Conservation (phyloP, 768 basidiomycete species). For the Pleurotus pulmonarius region DNA sequence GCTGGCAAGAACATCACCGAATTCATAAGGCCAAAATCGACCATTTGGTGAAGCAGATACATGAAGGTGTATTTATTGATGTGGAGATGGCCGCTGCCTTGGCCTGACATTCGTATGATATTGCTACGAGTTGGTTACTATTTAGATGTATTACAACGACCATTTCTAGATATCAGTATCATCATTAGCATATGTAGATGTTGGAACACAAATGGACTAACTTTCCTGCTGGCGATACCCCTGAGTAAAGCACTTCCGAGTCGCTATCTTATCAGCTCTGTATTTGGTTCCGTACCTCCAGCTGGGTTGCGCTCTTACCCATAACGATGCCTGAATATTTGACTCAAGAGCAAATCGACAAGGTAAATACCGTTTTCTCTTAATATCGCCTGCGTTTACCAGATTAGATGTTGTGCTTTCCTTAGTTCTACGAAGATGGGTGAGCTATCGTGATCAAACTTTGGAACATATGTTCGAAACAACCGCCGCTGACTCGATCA, state of each 20-base stretch:
- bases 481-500: not conserved
- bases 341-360: slow-evolving; percentile 51
- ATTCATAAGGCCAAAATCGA: slow-evolving; percentile 88
- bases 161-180: too few species aligned
- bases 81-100: slow-evolving; percentile 12
- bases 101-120: not conserved
- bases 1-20: slow-evolving; percentile 90
- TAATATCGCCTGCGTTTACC: slow-evolving; percentile 1
- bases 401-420: not conserved
- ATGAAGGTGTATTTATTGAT: slow-evolving; percentile 50
- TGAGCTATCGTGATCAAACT: slow-evolving; percentile 21
- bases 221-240: too few species aligned
- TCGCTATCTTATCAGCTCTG: too few species aligned
- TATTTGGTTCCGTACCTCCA: too few species aligned
- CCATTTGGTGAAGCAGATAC: slow-evolving; percentile 63
- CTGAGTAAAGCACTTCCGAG: too few species aligned
- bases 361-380: slow-evolving; percentile 32
- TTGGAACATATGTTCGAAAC: slow-evolving; percentile 4
- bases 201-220: too few species aligned
- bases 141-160: too few species aligned
- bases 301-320: too few species aligned
- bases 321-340: slow-evolving; percentile 41
- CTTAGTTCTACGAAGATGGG: slow-evolving; percentile 60
- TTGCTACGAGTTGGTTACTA: too few species aligned
- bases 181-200: too few species aligned